Conservation (phyloP, 495 filamentous ascomycete genomes). For the Penicillium bialowiezense region DNA sequence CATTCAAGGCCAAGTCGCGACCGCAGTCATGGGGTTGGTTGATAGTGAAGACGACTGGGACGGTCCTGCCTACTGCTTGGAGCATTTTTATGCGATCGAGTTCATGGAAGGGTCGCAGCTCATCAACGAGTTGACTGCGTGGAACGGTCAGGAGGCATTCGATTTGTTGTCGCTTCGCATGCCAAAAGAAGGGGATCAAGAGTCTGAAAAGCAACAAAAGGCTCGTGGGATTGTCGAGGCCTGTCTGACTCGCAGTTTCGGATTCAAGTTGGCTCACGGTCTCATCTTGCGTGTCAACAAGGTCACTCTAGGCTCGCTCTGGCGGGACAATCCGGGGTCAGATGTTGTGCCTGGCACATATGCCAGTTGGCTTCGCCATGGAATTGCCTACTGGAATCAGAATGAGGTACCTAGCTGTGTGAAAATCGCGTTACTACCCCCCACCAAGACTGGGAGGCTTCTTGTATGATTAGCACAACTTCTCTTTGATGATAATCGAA, state of each 20-base stretch:
- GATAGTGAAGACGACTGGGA: constrained; percentile 52
- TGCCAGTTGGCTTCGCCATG: constrained; percentile 23
- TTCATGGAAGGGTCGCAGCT: constrained; percentile 50
- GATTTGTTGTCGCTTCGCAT: constrained; percentile 48
- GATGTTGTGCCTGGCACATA: constrained; percentile 24
- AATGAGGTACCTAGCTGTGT: constrained; percentile 1
- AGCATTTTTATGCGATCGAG: constrained; percentile 48
- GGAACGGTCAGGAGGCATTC: constrained; percentile 48
- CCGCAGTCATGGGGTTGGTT: constrained; percentile 48
- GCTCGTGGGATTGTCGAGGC: constrained; percentile 50
- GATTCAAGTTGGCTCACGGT: constrained; percentile 54
- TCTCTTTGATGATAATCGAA: too few relatives aligned
- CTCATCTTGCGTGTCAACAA: constrained; percentile 41
- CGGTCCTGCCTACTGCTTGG: constrained; percentile 45
- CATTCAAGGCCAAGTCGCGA: constrained; percentile 49
- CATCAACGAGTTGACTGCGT: constrained; percentile 48
- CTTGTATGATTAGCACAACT: too few relatives aligned
- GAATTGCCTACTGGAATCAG: constrained; percentile 16
- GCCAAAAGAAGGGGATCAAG: constrained; percentile 39
- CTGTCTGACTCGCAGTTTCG: constrained; percentile 45
- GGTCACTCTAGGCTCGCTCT: constrained; percentile 21
- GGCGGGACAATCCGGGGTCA: constrained; percentile 17
- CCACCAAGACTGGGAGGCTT: not conserved
- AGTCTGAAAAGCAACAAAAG: constrained; percentile 46
- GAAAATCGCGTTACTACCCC: not conserved